These are phyloP conservation scores for Solanum medicagineum DNA, from an alignment of 257 asterid genomes.

Conservation along the genomic window DNA sequence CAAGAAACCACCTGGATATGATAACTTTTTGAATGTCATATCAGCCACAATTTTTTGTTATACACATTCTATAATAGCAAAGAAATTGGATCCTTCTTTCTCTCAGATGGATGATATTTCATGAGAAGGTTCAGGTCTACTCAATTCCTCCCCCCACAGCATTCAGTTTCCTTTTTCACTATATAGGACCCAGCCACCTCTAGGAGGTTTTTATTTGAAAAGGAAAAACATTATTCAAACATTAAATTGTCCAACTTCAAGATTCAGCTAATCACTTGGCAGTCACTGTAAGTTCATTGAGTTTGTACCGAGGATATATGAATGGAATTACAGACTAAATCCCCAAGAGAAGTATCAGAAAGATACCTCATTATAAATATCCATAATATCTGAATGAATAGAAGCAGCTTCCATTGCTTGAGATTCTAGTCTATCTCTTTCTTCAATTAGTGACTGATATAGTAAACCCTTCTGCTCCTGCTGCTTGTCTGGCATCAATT, in stretches of 20 bases:
- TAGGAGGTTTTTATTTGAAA: background rate
- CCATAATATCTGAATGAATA: constrained; percentile 48
- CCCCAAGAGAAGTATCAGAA: background rate
- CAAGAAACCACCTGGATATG: background rate
- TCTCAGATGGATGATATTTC: background rate
- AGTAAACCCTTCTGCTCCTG: constrained; percentile 54
- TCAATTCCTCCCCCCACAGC: background rate
- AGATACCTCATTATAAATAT: constrained; percentile 58
- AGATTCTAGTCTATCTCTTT: constrained; percentile 52
- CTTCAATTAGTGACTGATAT: constrained; percentile 66
- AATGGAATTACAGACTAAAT: background rate
- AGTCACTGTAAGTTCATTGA: background rate
- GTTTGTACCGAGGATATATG: background rate
- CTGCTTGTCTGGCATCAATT: constrained; percentile 77
- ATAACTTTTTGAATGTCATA: background rate
- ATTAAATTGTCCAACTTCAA: background rate
- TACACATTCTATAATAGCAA: background rate
- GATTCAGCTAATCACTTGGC: background rate
- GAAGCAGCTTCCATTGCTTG: constrained; percentile 55
- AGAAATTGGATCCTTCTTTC: background rate
- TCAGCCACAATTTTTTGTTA: background rate
- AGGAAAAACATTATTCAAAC: background rate
- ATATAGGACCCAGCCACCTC: background rate
- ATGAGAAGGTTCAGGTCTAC: background rate
- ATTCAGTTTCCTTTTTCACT: background rate